Evolutionary conservation across 1,284 basidiomycete species (phyloP), one percentile per base, ranked within the genome.

Genomic region (Ganoderma sinense): DNA sequence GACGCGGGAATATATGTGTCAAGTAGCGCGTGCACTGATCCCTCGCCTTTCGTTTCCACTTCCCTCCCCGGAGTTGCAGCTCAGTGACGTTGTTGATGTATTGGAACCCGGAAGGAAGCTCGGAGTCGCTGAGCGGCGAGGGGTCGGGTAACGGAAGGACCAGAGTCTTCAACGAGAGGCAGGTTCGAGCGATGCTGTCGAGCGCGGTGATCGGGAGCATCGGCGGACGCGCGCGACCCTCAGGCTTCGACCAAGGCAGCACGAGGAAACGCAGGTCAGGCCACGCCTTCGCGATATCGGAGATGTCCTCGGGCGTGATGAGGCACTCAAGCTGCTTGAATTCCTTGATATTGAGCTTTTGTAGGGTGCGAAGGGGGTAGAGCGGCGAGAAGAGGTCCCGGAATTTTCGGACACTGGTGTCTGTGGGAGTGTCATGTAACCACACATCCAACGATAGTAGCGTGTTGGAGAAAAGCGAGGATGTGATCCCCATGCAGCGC

Each of bases 241-340:
- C 39, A 14, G 40, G 41, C 23, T 48, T 23, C 16, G 41, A 36
- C 13, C 14, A 63, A 16, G 62, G 43, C 3, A 63, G 45, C 14
- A 18, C 26, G 62, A 63, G 62, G 31, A 7, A 63, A 10, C 20
- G 10, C 11, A 63, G 31, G 43, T 63, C 29, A 31, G 43, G 45
- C 62, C 62, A 63, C 26, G 62, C 62, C 31, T 29, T 36, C 16
- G 45, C 62, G 26, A 63, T 33, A 31, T 63, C 62, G 31, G 11
- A 10, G 20, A 62, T 26, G 31, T 62, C 61, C 11, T 62, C 41
- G 16, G 41, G 23, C 7, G 61, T 29, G 61, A 62, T 43, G 26
- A 36, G n/a, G 59, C n/a, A 26, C n/a, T 43, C 40, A 3, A 26
- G 31, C 41, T 62, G n/a, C 20, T 23, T 6, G n/a, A 51, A n/a